Evolutionary conservation across 805 yeast genomes (phyloP), one percentile per base, ranked within the genome.

Genomic region (Torulaspora indica): DNA sequence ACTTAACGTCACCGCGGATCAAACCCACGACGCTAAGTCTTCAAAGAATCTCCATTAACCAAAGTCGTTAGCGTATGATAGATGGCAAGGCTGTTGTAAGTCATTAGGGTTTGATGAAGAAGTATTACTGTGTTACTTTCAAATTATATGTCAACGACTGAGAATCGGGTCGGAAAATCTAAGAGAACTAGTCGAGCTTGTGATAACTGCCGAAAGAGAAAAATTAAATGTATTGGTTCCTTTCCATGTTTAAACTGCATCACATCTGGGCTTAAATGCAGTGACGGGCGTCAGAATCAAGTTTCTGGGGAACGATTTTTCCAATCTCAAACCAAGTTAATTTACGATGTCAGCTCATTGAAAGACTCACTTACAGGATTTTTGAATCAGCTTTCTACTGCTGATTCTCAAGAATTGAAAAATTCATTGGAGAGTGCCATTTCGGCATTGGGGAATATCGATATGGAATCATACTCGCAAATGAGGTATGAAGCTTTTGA

Each of bases 171-270:
- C 14, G 32, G 24, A 12, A 33, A 40, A 22, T 15, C 23, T 7
- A 33, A 24, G 24, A 42, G 45, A 29, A 23, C 36, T 17, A n/a
- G 24, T 7, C 72, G 69, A 48, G 84, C 83, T 1, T 79, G 84
- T 50, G 76, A 73, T 42, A 64, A 78, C 17, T 79, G 84, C 57
- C 66, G 79, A 44, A 61, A 66, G 29, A 78, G 75, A 47, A 78
- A 79, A 58, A 75, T 76, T 46, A 78, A 79, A 52, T 79, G 84
- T 56, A 70, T 77, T 40, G 82, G 82, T 4, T 64, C 68, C 12
- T 51, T 50, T 34, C 83, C 83, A 8, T 79, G 84, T 48, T 46
- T 49, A 4, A 68, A 72, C 5, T 79, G 84, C 57, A 46, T 42
- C 7, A 18, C 45, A 12, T 46, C 55, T 28, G 35, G 35, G 24